These are phyloP conservation scores for Metarhizium guizhouense DNA, from an alignment of 2,329 filamentous ascomycete species.

Conservation along the genomic window DNA sequence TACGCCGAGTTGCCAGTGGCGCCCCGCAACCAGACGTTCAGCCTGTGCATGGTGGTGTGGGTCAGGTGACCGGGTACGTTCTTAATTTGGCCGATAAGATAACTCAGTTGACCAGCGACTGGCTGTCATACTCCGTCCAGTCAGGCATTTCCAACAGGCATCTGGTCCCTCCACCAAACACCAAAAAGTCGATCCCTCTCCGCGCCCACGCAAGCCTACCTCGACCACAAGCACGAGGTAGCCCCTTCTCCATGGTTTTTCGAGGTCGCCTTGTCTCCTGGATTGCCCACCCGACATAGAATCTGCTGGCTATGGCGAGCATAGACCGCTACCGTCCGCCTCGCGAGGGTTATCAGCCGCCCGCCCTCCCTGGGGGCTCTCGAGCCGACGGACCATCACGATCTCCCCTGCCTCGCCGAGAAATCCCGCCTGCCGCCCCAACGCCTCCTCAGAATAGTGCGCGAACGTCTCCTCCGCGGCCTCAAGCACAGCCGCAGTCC, in stretches of 20 bases:
- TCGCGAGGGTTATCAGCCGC: conserved; percentile 49
- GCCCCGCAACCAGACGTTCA: too few relatives aligned
- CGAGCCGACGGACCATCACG: conserved; percentile 36
- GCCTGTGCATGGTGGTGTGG: too few relatives aligned
- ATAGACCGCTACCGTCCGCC: conserved; percentile 50
- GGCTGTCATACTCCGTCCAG: too few relatives aligned
- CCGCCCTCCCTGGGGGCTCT: conserved; percentile 30
- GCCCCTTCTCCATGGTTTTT: conserved; percentile 16
- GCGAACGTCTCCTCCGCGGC: conserved; percentile 45
- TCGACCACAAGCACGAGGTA: neutral
- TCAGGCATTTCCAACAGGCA: neutral
- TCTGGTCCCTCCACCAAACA: neutral
- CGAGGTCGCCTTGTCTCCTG: conserved; percentile 8
- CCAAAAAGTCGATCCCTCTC: neutral
- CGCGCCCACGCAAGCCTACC: neutral
- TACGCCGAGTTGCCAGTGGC: too few relatives aligned
- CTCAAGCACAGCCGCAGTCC: conserved; percentile 33
- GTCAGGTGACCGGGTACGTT: too few relatives aligned
- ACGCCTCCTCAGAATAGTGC: conserved; percentile 50
- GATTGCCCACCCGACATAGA: conserved; percentile 17
- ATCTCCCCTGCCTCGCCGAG: conserved; percentile 41
- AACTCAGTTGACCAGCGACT: too few relatives aligned
- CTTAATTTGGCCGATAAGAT: too few relatives aligned
- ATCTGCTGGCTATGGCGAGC: conserved; percentile 40
- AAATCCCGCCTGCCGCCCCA: conserved; percentile 52